Conservation (phyloP, 345 rosid genomes). For the Hypericum perforatum region DNA sequence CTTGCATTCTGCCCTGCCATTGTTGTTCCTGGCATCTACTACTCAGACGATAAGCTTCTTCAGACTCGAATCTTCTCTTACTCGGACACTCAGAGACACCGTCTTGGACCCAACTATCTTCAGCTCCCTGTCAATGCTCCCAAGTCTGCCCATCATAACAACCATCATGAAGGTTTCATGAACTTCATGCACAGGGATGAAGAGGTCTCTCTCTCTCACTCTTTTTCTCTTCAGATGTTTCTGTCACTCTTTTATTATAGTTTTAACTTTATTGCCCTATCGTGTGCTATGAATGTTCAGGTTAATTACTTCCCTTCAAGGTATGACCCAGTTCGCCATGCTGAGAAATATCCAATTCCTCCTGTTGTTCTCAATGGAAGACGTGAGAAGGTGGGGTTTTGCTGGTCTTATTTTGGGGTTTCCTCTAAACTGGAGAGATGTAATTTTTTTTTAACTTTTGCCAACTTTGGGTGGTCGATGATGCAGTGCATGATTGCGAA, state of each 20-base stretch:
- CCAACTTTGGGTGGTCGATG: conserved; percentile 4
- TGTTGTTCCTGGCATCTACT: conserved; percentile 86
- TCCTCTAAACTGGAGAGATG: background rate
- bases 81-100: conserved; percentile 92
- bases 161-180: conserved; percentile 89
- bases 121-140: conserved; percentile 95
- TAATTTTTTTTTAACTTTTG: background rate
- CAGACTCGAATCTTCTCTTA: conserved; percentile 84
- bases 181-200: conserved; percentile 34
- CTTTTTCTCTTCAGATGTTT: too few relatives aligned
- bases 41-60: conserved; percentile 83
- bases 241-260: background rate
- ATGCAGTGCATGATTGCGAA: conserved; percentile 65
- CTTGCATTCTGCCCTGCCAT: conserved; percentile 88
- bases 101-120: conserved; percentile 96
- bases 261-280: conserved; percentile 5
- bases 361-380: conserved; percentile 46
- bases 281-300: conserved; percentile 28
- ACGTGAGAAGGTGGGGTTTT: conserved; percentile 64
- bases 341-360: conserved; percentile 51
- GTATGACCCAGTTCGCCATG: conserved; percentile 66
- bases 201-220: conserved; percentile 1
- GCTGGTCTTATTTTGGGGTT: background rate
- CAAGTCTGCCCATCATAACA: conserved; percentile 87
- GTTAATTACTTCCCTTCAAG: conserved; percentile 93